phyloP scores from a whole-genome alignment of 2,329 filamentous ascomycete genomes.

The Lecanicillium sp. region DNA sequence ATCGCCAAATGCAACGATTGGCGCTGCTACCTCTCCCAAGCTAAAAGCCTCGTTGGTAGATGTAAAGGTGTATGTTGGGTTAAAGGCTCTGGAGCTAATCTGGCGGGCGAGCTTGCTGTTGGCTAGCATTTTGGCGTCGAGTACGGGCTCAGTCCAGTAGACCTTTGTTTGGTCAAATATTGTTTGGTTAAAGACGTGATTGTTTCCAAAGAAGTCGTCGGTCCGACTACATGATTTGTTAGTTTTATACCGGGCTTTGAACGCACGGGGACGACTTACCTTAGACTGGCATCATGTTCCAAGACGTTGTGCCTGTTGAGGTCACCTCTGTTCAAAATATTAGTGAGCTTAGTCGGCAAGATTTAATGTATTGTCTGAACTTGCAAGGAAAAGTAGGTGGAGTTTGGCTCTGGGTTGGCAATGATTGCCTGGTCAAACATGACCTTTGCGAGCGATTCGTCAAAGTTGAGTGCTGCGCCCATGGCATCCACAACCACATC shows the following conservation, averaged over 20 bases:
- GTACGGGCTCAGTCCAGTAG: constrained; percentile 35
- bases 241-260: background rate
- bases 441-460: constrained; percentile 25
- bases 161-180: constrained; percentile 35
- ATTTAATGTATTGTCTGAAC: background rate
- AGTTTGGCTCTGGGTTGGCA: constrained; percentile 34
- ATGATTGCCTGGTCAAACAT: constrained; percentile 35
- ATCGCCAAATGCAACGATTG: constrained; percentile 41
- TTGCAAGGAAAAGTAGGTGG: constrained; percentile 31
- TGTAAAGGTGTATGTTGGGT: constrained; percentile 40
- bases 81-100: constrained; percentile 33
- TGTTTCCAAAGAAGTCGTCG: constrained; percentile 42
- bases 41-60: constrained; percentile 33
- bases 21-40: constrained; percentile 40
- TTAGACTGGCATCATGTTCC: constrained; percentile 40
- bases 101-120: constrained; percentile 37
- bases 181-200: constrained; percentile 42
- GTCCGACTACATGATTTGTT: constrained; percentile 24
- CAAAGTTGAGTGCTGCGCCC: constrained; percentile 32
- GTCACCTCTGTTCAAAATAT: constrained; percentile 21
- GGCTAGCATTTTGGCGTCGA: constrained; percentile 33
- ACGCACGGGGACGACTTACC: constrained; percentile 15
- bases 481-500: constrained; percentile 29
- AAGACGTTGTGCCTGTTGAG: constrained; percentile 38
- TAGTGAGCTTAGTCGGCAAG: constrained; percentile 1